phyloP scores from a whole-genome alignment of 495 filamentous ascomycete genomes.

The Recurvomyces mirabilis region DNA sequence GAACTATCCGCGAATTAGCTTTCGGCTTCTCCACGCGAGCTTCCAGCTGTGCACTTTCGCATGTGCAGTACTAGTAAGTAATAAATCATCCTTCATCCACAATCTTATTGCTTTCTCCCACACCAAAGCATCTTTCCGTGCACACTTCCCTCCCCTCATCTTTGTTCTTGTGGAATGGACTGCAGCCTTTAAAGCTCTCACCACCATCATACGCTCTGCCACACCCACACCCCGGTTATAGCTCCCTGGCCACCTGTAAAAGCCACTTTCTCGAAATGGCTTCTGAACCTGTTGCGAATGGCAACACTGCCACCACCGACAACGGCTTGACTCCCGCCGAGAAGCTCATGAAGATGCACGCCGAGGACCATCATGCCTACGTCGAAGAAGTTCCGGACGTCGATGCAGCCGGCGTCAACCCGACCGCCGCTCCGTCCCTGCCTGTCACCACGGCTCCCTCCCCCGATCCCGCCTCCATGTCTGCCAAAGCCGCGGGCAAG shows the following conservation, averaged over 20 bases:
- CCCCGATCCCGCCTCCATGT: conserved; percentile 32
- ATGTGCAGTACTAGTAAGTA: no score
- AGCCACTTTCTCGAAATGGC: conserved; percentile 13
- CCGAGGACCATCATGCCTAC: conserved; percentile 48
- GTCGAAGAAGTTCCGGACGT: conserved; percentile 65
- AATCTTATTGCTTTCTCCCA: no score
- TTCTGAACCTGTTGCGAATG: conserved; percentile 28
- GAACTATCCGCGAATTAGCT: no score
- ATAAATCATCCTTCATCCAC: no score
- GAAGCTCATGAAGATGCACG: conserved; percentile 67
- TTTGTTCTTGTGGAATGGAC: no score
- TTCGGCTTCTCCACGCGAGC: no score
- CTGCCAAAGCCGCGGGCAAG: conserved; percentile 52
- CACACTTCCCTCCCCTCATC: no score
- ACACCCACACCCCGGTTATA: conserved; percentile 8
- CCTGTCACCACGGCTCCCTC: conserved; percentile 25
- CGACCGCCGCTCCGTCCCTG: conserved; percentile 32
- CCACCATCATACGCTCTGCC: no score
- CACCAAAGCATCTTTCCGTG: no score
- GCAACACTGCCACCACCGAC: conserved; percentile 26
- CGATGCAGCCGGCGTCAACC: conserved; percentile 38
- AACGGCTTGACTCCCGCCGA: conserved; percentile 47
- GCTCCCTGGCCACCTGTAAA: conserved; percentile 8
- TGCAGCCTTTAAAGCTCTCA: no score
- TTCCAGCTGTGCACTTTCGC: no score